phyloP scores from a whole-genome alignment of 257 asterid species.

The Cynanchum wilfordii region DNA sequence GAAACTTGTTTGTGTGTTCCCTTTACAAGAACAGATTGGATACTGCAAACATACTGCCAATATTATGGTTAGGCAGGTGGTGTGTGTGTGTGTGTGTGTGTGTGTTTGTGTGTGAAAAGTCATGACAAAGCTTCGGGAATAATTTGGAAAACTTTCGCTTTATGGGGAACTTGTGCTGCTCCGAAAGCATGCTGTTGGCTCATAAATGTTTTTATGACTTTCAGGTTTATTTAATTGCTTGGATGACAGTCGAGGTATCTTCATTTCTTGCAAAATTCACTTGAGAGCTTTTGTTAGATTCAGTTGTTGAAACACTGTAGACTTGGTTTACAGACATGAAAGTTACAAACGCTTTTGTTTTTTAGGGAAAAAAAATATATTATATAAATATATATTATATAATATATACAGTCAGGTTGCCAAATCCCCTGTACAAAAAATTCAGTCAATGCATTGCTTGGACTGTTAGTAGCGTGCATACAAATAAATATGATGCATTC shows the following conservation, averaged over 20 bases:
- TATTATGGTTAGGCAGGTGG: not conserved
- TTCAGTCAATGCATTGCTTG: not conserved
- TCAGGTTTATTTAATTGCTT: slow-evolving; percentile 68
- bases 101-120: no score
- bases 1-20: not conserved
- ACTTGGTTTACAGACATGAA: no score
- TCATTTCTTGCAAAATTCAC: not conserved
- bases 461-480: not conserved
- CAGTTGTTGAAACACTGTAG: no score
- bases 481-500: not conserved
- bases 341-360: no score
- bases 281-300: not conserved
- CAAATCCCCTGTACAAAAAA: no score
- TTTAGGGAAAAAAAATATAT: no score
- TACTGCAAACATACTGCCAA: not conserved
- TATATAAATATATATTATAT: no score
- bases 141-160: not conserved
- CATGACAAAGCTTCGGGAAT: no score
- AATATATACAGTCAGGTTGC: no score
- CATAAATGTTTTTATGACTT: not conserved
- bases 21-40: not conserved
- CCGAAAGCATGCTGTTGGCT: not conserved
- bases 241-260: slow-evolving; percentile 41
- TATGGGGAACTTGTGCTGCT: not conserved
- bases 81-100: no score